Evolutionary conservation across 148 eudicot species (phyloP).

Genomic region (Rhododendron vialii): DNA sequence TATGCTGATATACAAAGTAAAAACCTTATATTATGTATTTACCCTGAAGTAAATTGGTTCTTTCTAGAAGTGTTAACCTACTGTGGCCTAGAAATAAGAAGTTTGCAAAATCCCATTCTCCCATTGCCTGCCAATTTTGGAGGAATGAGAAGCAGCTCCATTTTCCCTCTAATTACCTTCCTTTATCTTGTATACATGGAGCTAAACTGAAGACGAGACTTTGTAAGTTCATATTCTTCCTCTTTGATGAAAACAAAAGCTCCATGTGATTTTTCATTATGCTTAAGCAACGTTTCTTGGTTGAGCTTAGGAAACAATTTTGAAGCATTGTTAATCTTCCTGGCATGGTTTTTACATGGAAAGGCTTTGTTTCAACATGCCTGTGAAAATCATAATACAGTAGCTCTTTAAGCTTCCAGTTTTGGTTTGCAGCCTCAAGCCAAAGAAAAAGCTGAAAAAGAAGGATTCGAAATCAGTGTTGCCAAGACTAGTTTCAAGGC

Average conservation of each 20-base stretch:
- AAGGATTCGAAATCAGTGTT: conserved; percentile 80
- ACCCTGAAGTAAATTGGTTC: not conserved
- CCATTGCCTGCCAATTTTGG: not conserved
- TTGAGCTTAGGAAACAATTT: not conserved
- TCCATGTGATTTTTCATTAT: not conserved
- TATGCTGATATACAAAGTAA: not conserved
- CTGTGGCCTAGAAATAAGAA: not conserved
- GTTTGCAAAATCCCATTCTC: not conserved
- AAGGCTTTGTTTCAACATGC: not conserved
- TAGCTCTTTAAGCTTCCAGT: not conserved
- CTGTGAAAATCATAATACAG: not conserved
- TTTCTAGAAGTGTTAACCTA: not conserved
- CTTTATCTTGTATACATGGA: not conserved
- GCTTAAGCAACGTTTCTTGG: not conserved
- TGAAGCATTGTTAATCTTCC: not conserved
- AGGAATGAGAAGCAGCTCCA: not conserved
- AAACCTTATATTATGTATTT: not conserved
- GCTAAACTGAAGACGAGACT: not conserved
- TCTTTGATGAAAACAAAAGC: not conserved
- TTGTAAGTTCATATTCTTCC: not conserved
- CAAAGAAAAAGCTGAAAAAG: conserved; percentile 89
- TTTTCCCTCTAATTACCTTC: not conserved
- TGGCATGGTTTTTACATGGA: not conserved
- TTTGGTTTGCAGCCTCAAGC: conserved; percentile 81
- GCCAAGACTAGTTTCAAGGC: conserved; percentile 99